phyloP scores from a whole-genome alignment of 2,329 filamentous ascomycete species.

The Fusarium sp. region DNA sequence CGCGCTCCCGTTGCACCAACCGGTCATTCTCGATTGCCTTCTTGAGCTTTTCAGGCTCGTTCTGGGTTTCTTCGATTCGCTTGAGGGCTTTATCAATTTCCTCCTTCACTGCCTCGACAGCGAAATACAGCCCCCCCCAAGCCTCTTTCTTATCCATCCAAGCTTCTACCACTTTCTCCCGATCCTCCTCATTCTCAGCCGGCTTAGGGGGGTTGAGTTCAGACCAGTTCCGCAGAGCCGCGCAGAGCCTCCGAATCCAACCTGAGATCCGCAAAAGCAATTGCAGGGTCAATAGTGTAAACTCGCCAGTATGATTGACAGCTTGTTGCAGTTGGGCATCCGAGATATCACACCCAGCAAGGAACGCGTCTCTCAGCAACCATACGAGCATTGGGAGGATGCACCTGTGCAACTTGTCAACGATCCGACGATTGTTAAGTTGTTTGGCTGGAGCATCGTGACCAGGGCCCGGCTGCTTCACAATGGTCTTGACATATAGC shows the following conservation, averaged over 20 bases:
- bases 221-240: slow-evolving; percentile 18
- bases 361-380: slow-evolving; percentile 34
- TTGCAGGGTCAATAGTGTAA: slow-evolving; percentile 33
- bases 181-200: not conserved
- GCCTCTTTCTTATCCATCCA: slow-evolving; percentile 6
- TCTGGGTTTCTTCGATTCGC: slow-evolving; percentile 7
- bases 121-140: slow-evolving; percentile 5
- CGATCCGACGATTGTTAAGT: not conserved
- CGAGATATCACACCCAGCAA: slow-evolving; percentile 22
- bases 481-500: slow-evolving; percentile 12
- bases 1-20: slow-evolving; percentile 5
- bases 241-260: slow-evolving; percentile 33
- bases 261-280: slow-evolving; percentile 21
- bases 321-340: not conserved
- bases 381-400: slow-evolving; percentile 45
- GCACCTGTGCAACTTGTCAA: slow-evolving; percentile 21
- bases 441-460: not conserved
- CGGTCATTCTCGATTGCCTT: slow-evolving; percentile 16
- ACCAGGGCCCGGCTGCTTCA: not conserved
- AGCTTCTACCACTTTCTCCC: not conserved
- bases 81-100: slow-evolving; percentile 21
- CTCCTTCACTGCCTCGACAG: not conserved
- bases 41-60: slow-evolving; percentile 1
- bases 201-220: slow-evolving; percentile 12
- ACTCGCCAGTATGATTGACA: slow-evolving; percentile 16